These are phyloP conservation scores for Parietaria judaica DNA, from an alignment of 306 rosid genomes.

Conservation along the genomic window DNA sequence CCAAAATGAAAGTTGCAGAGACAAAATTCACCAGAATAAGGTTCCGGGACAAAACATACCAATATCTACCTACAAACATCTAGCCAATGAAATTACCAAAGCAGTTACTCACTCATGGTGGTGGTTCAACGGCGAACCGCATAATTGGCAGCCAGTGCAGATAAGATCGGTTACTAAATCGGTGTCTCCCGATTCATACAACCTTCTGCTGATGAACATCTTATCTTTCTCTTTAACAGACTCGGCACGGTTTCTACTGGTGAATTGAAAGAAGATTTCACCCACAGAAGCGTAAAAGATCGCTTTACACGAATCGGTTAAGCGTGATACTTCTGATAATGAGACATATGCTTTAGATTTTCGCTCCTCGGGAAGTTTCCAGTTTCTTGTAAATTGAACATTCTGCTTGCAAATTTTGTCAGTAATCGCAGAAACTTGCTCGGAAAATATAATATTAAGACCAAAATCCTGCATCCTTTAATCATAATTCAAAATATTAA, in stretches of 20 bases:
- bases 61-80: too few species aligned
- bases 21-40: too few species aligned
- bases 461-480: background rate
- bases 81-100: conserved; percentile 6
- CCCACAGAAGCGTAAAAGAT: conserved; percentile 52
- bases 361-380: conserved; percentile 49
- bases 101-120: conserved; percentile 25
- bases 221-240: conserved; percentile 41
- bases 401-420: conserved; percentile 24
- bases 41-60: too few species aligned
- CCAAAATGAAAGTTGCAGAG: too few species aligned
- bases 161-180: conserved; percentile 51
- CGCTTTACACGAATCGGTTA: conserved; percentile 42
- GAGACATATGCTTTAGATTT: conserved; percentile 35
- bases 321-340: conserved; percentile 37
- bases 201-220: conserved; percentile 51
- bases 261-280: conserved; percentile 41
- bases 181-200: conserved; percentile 29
- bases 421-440: background rate
- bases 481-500: background rate
- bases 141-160: conserved; percentile 71
- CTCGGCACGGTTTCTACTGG: conserved; percentile 17
- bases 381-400: conserved; percentile 37
- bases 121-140: conserved; percentile 60
- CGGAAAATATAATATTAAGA: too few species aligned